Conservation (phyloP, 805 yeast species). For the Wickerhamiella qilinensis region DNA sequence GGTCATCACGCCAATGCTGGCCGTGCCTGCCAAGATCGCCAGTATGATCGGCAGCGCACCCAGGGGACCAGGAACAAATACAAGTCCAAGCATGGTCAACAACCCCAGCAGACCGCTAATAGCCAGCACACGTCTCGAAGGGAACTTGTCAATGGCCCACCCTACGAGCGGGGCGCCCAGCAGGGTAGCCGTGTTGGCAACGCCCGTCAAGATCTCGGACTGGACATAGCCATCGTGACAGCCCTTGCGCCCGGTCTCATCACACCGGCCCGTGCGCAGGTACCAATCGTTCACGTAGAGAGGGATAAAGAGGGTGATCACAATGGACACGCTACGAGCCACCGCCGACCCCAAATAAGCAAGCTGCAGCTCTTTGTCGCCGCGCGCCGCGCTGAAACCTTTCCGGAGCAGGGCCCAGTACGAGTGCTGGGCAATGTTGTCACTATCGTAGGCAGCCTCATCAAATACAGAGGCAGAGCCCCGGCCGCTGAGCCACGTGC, state of each 20-base stretch:
- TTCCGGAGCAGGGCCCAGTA: slow-evolving; percentile 29
- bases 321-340: slow-evolving; percentile 46
- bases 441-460: slow-evolving; percentile 17
- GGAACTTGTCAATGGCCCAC: slow-evolving; percentile 32
- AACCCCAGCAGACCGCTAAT: slow-evolving; percentile 13
- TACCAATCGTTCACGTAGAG: slow-evolving; percentile 43
- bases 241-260: slow-evolving; percentile 16
- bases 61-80: slow-evolving; percentile 23
- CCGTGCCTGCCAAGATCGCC: slow-evolving; percentile 35
- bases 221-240: slow-evolving; percentile 50
- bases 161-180: slow-evolving; percentile 55
- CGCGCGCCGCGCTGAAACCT: slow-evolving; percentile 33
- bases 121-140: slow-evolving; percentile 23
- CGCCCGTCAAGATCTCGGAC: slow-evolving; percentile 55
- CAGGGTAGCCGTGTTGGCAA: slow-evolving; percentile 41
- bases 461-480: slow-evolving; percentile 14
- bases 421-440: slow-evolving; percentile 9
- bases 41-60: slow-evolving; percentile 23
- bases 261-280: slow-evolving; percentile 34
- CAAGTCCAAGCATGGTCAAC: slow-evolving; percentile 7
- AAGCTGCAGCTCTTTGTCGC: slow-evolving; percentile 32
- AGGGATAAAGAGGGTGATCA: slow-evolving; percentile 45
- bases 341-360: slow-evolving; percentile 49
- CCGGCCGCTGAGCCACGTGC: slow-evolving; percentile 18
- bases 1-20: slow-evolving; percentile 47